Percentiles rank a stretch among this genome's conserved stretches.
Conservation (phyloP, 192 early-diverging fungal species). For the Coemansia sp. region DNA sequence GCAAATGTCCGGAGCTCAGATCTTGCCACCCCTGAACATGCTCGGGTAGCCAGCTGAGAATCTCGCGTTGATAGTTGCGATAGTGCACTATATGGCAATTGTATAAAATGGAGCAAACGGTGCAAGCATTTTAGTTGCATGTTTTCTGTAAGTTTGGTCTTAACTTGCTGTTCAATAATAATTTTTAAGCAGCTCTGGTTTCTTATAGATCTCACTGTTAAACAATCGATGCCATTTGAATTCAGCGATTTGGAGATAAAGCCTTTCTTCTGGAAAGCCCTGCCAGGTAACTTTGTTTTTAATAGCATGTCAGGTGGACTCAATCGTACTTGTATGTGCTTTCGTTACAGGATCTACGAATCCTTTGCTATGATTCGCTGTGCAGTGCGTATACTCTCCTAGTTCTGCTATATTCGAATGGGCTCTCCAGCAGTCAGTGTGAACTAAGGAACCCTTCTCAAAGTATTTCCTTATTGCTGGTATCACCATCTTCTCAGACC, state of each 20-base stretch:
- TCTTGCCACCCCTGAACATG: no score
- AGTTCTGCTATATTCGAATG: neutral
- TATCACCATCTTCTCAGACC: no score
- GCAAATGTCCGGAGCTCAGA: no score
- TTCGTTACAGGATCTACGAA: neutral
- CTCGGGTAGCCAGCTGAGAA: no score
- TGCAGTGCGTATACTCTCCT: neutral
- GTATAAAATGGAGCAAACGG: no score
- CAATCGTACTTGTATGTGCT: neutral
- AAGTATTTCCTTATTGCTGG: neutral
- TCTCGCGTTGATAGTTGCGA: no score
- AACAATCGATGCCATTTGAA: neutral
- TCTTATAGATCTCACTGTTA: no score
- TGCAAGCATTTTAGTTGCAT: no score
- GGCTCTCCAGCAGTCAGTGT: neutral
- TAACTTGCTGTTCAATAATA: no score
- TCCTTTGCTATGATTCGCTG: neutral
- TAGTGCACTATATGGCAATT: no score
- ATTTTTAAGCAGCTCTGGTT: no score
- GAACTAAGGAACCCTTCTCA: neutral
- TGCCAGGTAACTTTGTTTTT: neutral
- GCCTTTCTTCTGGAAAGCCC: neutral
- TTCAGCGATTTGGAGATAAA: neutral
- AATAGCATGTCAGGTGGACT: neutral
- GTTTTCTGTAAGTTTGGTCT: no score